Evolutionary conservation across 805 yeast genomes (phyloP), one percentile per base, ranked within the genome.

Genomic region (Scheffersomyces spartinae): DNA sequence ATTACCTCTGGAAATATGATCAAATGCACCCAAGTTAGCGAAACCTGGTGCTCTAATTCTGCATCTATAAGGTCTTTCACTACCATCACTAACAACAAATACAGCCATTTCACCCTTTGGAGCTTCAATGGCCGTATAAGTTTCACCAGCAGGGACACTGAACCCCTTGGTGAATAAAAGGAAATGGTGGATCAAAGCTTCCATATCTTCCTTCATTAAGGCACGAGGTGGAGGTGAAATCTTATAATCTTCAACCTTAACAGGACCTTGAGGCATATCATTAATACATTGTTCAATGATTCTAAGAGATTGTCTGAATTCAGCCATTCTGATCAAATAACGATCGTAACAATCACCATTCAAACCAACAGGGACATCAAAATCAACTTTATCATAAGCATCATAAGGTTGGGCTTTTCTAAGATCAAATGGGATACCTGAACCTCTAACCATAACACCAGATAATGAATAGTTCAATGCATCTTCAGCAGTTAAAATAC

Each of bases 31-130:
- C 48, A 83, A 64, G 57, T 82, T 93, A 19, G 94, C 85, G 50
- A 83, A 83, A 23, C 94, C 94, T 24, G 94, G 94, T n/a, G 93
- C 85, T 60, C 94, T 76, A 45, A 83, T 82, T 64, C 81, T 82
- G 64, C 94, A 81, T 60, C 85, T 74, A 62, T 83, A 83, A 18
- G 94, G 94, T 55, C 91, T 71, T 61, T 83, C 94, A 31, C 79
- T 57, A 29, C 94, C 94, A 58, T 83, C 94, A 39, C 85, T 73
- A 29, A 83, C 93, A 26, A 83, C 75, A 47, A 76, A 83, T 29
- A 81, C 93, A 33, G 81, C 94, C 91, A 83, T 80, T 58, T 83
- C 94, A 50, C 94, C 94, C 71, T 83, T 83, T 51, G 94, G 94
- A 13, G 94, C 94, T 61, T 83, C 94, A 39, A 83, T 82, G 30